phyloP scores from a whole-genome alignment of 805 yeast genomes.

The Pichia occidentalis region DNA sequence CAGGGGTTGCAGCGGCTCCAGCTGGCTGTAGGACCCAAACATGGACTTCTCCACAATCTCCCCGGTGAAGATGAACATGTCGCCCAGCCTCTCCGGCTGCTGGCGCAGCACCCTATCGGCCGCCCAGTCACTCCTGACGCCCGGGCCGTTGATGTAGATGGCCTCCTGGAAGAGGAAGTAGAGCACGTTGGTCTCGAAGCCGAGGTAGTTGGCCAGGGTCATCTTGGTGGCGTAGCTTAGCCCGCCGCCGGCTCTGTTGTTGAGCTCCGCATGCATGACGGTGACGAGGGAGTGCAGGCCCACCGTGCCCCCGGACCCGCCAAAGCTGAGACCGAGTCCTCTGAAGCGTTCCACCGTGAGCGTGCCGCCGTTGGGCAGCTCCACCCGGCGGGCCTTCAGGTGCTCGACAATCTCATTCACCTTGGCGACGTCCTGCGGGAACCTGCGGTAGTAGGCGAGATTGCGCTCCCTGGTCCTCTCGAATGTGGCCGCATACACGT shows the following conservation, averaged over 20 bases:
- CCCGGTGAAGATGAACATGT: constrained; percentile 19
- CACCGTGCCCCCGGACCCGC: constrained; percentile 46
- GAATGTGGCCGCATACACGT: constrained; percentile 45
- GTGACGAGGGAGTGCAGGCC: constrained; percentile 38
- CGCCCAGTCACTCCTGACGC: constrained; percentile 38
- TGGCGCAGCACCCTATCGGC: constrained; percentile 37
- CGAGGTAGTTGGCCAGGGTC: constrained; percentile 28
- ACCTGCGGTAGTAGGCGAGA: constrained; percentile 39
- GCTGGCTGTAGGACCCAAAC: constrained; percentile 42
- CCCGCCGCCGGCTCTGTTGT: constrained; percentile 22
- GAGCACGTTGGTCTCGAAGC: constrained; percentile 48
- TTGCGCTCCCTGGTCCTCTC: constrained; percentile 42
- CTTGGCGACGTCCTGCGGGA: constrained; percentile 38
- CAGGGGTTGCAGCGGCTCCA: constrained; percentile 34
- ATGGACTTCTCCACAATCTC: constrained; percentile 24
- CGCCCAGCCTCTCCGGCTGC: background rate
- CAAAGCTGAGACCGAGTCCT: constrained; percentile 46
- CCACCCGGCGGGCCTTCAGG: constrained; percentile 26
- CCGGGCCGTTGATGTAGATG: constrained; percentile 43
- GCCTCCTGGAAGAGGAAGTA: constrained; percentile 56
- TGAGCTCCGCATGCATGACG: constrained; percentile 33
- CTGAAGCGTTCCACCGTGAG: constrained; percentile 47
- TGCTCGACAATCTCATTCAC: constrained; percentile 35
- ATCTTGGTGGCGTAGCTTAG: constrained; percentile 35
- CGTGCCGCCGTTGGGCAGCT: constrained; percentile 45